phyloP scores from a whole-genome alignment of 1,284 basidiomycete species.

The Rhodofomes roseus region DNA sequence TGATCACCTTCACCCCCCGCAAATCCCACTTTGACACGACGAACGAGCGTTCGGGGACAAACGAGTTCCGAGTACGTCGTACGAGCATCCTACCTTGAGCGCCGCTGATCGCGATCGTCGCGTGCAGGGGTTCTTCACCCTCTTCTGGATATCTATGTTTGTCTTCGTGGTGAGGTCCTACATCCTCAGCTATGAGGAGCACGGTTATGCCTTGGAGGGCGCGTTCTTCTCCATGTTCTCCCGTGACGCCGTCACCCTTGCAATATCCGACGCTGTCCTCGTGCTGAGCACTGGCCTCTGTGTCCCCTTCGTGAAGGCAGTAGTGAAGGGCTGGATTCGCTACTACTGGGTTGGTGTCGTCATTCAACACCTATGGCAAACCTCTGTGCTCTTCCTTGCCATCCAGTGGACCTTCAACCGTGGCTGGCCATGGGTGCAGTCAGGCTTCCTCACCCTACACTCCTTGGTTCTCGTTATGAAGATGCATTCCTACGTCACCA shows the following conservation, averaged over 20 bases:
- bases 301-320: constrained; percentile 80
- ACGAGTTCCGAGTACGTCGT: constrained; percentile 77
- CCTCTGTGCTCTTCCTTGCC: constrained; percentile 61
- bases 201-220: constrained; percentile 77
- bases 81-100: background rate
- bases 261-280: constrained; percentile 80
- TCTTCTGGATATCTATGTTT: constrained; percentile 90
- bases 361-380: constrained; percentile 80
- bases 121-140: constrained; percentile 80
- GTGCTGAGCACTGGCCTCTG: constrained; percentile 74
- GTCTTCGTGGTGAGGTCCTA: constrained; percentile 79
- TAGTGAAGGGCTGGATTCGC: constrained; percentile 73
- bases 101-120: background rate
- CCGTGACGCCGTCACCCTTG: constrained; percentile 79
- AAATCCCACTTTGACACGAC: constrained; percentile 81
- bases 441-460: constrained; percentile 93
- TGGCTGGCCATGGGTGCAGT: constrained; percentile 98
- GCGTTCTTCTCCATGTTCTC: constrained; percentile 89
- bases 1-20: constrained; percentile 82
- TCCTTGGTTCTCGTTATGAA: constrained; percentile 93
- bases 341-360: constrained; percentile 75
- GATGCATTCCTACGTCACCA: constrained; percentile 90
- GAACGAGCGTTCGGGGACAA: constrained; percentile 68
- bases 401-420: constrained; percentile 86
- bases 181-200: constrained; percentile 70